Evolutionary conservation across 2,329 filamentous ascomycete species (phyloP).

Genomic region (Xylariales sp.): DNA sequence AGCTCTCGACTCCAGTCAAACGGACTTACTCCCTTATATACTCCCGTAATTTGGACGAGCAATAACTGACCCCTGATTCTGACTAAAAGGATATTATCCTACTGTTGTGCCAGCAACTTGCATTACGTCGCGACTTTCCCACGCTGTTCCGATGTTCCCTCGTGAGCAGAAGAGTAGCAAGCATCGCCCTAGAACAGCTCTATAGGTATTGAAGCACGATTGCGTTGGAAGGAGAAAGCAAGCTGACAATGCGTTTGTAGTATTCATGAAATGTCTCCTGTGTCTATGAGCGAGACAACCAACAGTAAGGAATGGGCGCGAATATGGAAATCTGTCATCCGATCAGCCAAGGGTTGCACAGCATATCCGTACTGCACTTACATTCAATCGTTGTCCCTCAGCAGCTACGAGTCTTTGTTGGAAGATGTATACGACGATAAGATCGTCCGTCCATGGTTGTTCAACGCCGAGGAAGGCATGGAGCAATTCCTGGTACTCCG

Average conservation of each 20-base stretch:
- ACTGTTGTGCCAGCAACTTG: conserved; percentile 56
- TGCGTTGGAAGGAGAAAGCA: conserved; percentile 1
- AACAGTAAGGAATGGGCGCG: conserved; percentile 50
- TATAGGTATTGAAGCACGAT: conserved; percentile 47
- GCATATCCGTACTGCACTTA: conserved; percentile 66
- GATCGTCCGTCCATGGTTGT: conserved; percentile 30
- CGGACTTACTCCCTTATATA: no score
- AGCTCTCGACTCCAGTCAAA: no score
- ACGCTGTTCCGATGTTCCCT: conserved; percentile 57
- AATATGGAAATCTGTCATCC: conserved; percentile 64
- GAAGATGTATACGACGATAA: conserved; percentile 38
- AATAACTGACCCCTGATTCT: no score
- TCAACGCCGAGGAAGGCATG: conserved; percentile 31
- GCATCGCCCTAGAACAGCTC: conserved; percentile 54
- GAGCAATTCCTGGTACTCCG: conserved; percentile 26
- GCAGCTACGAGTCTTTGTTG: conserved; percentile 55
- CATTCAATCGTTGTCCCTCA: conserved; percentile 58
- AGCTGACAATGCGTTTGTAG: conserved; percentile 27
- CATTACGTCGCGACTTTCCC: conserved; percentile 49
- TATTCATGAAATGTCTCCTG: conserved; percentile 41
- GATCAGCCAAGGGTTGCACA: conserved; percentile 59
- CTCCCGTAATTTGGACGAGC: no score
- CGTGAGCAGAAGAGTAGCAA: conserved; percentile 50
- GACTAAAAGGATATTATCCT: conserved; percentile 57
- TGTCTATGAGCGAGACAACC: conserved; percentile 36